These are phyloP conservation scores for Gentiana macrophylla DNA, from an alignment of 257 asterid genomes.

Conservation along the genomic window DNA sequence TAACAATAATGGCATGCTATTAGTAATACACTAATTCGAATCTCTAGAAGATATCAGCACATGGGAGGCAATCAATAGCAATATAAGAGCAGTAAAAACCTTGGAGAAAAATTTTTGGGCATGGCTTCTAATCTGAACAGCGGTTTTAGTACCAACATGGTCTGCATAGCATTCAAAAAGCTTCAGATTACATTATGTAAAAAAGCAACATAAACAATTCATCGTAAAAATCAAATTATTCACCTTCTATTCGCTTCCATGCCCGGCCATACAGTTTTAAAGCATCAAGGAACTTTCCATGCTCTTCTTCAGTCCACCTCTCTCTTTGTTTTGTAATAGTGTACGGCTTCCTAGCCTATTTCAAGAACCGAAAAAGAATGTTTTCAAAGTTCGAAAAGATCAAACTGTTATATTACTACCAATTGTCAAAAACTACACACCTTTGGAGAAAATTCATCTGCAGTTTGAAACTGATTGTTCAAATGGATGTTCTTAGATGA, in stretches of 20 bases:
- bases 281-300: slow-evolving; percentile 75
- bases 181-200: slow-evolving; percentile 4
- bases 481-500: slow-evolving; percentile 18
- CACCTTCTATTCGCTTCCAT: slow-evolving; percentile 95
- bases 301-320: slow-evolving; percentile 94
- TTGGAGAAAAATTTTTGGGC: slow-evolving; percentile 95
- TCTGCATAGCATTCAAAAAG: slow-evolving; percentile 25
- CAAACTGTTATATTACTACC: background rate
- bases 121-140: slow-evolving; percentile 97
- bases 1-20: slow-evolving; percentile 23
- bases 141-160: slow-evolving; percentile 89
- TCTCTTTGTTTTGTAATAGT: slow-evolving; percentile 92
- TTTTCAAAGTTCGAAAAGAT: background rate
- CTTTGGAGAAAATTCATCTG: slow-evolving; percentile 58
- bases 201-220: background rate
- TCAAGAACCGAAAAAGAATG: background rate
- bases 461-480: slow-evolving; percentile 30
- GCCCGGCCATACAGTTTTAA: slow-evolving; percentile 85
- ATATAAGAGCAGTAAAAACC: slow-evolving; percentile 62
- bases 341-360: slow-evolving; percentile 77
- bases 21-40: slow-evolving; percentile 36
- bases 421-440: slow-evolving; percentile 16
- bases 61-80: slow-evolving; percentile 33
- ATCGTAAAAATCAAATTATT: background rate
- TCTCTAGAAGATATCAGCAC: slow-evolving; percentile 36